Percentiles rank a stretch among this genome's conserved stretches.
These are phyloP conservation scores for Pseudoneurospora amorphoporcata DNA, from an alignment of 495 filamentous ascomycete genomes.

Conservation along the genomic window DNA sequence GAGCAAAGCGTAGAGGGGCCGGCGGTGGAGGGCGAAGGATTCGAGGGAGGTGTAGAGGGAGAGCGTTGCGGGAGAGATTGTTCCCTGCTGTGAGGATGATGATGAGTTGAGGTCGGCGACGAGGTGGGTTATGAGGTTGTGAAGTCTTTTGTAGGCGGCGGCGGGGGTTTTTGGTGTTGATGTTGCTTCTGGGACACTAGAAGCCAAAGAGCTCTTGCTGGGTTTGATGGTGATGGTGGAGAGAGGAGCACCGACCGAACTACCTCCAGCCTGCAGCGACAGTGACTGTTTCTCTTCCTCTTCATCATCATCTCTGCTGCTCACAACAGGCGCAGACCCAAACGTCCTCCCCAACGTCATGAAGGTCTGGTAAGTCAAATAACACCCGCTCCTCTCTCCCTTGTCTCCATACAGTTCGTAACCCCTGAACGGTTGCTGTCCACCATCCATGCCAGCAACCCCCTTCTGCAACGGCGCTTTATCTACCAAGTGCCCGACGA, in stretches of 20 bases:
- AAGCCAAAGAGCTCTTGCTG: background rate
- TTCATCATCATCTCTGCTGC: constrained; percentile 52
- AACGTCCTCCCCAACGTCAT: constrained; percentile 67
- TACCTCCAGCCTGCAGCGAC: too few relatives aligned
- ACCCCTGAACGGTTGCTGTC: constrained; percentile 30
- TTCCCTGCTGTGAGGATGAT: constrained; percentile 12
- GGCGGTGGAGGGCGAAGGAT: constrained; percentile 8
- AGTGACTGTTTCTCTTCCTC: constrained; percentile 45
- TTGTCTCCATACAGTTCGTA: background rate
- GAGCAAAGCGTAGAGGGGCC: constrained; percentile 17
- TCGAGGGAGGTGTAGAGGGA: background rate
- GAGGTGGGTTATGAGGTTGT: background rate
- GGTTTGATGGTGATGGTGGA: background rate
- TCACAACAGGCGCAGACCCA: constrained; percentile 33
- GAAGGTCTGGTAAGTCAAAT: constrained; percentile 58
- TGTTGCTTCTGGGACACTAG: background rate
- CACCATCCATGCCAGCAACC: constrained; percentile 19
- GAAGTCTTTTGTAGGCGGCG: background rate
- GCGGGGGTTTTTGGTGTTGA: background rate
- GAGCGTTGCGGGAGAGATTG: background rate
- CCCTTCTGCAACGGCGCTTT: constrained; percentile 40
- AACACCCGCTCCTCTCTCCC: background rate
- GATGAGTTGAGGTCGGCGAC: background rate
- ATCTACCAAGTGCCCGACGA: constrained; percentile 49
- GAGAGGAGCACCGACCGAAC: constrained; percentile 29